These are phyloP conservation scores for Mortierella sp. DNA, from an alignment of 371 early-diverging fungal species.

Conservation along the genomic window DNA sequence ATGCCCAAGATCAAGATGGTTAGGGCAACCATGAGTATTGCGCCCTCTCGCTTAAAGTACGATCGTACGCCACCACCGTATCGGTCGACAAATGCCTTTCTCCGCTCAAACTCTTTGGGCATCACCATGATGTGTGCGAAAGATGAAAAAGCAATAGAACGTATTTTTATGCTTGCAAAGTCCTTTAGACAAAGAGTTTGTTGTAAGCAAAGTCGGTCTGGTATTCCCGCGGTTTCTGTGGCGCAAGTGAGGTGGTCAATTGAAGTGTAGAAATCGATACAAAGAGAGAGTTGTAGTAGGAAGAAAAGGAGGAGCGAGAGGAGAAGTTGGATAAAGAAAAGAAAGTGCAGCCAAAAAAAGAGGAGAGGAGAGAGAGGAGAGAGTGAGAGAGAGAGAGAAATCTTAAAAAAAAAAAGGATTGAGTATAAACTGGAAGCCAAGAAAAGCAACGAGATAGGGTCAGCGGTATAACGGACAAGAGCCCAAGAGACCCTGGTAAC, in stretches of 20 bases:
- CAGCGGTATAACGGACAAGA: background rate
- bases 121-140: constrained; percentile 3
- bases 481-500: constrained; percentile 1
- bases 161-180: too few species aligned
- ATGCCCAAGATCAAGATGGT: constrained; percentile 20
- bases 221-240: too few species aligned
- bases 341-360: background rate
- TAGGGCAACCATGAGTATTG: constrained; percentile 8
- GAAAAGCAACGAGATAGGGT: too few species aligned
- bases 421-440: too few species aligned
- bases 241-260: too few species aligned
- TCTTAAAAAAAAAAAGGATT: background rate
- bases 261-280: too few species aligned
- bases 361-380: background rate
- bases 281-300: background rate
- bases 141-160: too few species aligned
- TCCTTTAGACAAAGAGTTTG: too few species aligned
- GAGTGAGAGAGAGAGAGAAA: background rate
- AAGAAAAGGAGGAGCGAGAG: background rate
- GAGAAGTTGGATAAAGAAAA: background rate
- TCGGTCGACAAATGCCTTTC: constrained; percentile 19
- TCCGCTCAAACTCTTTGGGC: constrained; percentile 7
- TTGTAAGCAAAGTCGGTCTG: too few species aligned
- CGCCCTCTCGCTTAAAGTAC: constrained; percentile 26
- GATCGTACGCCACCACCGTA: constrained; percentile 21